Evolutionary conservation across 306 rosid species (phyloP).

Genomic region (Gastrolobium villosum): DNA sequence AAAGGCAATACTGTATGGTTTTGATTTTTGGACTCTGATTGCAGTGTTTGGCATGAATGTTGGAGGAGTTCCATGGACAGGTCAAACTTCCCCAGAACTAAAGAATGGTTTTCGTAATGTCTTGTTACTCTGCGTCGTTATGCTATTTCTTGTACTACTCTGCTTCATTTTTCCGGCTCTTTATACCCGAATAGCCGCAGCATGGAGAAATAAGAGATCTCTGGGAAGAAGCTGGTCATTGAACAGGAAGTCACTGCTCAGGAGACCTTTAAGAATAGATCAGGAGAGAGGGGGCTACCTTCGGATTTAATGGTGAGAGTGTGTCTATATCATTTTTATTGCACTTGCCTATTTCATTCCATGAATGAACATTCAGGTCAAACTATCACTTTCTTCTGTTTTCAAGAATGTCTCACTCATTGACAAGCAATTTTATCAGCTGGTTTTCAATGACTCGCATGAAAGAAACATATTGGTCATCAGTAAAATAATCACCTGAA

Average conservation of each 20-base stretch:
- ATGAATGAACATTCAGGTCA: constrained; percentile 21
- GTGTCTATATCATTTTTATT: not conserved
- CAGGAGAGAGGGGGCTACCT: constrained; percentile 80
- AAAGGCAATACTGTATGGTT: constrained; percentile 10
- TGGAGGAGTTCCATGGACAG: constrained; percentile 98
- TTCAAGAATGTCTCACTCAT: constrained; percentile 30
- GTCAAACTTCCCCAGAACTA: constrained; percentile 61
- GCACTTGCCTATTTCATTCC: not conserved
- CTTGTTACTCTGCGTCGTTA: constrained; percentile 68
- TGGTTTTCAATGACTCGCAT: constrained; percentile 14
- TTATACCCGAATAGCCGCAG: constrained; percentile 59
- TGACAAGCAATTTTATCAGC: constrained; percentile 30
- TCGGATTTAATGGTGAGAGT: constrained; percentile 63
- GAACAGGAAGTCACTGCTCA: constrained; percentile 78
- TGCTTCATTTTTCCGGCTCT: constrained; percentile 88
- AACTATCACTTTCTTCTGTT: constrained; percentile 2
- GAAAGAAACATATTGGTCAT: constrained; percentile 6
- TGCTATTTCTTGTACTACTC: constrained; percentile 72
- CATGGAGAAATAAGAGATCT: constrained; percentile 62
- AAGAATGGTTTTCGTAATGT: constrained; percentile 89
- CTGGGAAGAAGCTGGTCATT: constrained; percentile 78
- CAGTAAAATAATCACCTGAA: constrained; percentile 38
- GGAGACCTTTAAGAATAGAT: constrained; percentile 56
- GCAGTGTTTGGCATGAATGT: constrained; percentile 99
- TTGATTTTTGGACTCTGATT: constrained; percentile 33